Conservation (phyloP, 2,329 filamentous ascomycete species). For the Annulohypoxylon truncatum region DNA sequence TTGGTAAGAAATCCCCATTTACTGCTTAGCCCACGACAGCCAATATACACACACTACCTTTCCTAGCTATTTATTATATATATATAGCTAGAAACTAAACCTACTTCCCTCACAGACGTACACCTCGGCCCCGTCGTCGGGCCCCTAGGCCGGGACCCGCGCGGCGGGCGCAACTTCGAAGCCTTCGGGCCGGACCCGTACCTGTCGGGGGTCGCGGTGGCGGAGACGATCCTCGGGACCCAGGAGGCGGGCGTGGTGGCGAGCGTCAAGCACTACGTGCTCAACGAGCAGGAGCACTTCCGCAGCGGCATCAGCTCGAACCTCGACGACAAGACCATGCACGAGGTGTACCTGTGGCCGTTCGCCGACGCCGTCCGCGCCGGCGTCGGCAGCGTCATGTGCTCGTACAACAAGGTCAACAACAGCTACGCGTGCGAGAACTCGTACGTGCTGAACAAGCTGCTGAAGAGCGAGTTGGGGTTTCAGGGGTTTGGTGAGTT, state of each 20-base stretch:
- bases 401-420: slow-evolving; percentile 81
- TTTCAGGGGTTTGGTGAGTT: slow-evolving; percentile 80
- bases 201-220: slow-evolving; percentile 76
- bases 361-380: slow-evolving; percentile 78
- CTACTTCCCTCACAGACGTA: slow-evolving; percentile 61
- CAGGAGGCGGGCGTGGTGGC: slow-evolving; percentile 83
- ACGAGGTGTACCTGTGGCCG: slow-evolving; percentile 82
- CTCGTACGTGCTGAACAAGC: slow-evolving; percentile 76
- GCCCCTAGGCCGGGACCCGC: slow-evolving; percentile 73
- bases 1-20: slow-evolving; percentile 50
- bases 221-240: slow-evolving; percentile 79
- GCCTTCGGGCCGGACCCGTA: slow-evolving; percentile 78
- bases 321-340: slow-evolving; percentile 77
- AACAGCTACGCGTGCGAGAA: slow-evolving; percentile 84
- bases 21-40: neutral
- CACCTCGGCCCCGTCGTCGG: slow-evolving; percentile 71
- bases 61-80: neutral
- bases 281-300: slow-evolving; percentile 69
- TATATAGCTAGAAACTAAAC: neutral
- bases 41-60: neutral
- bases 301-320: slow-evolving; percentile 57
- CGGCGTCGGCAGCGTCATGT: slow-evolving; percentile 72
- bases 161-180: slow-evolving; percentile 79
- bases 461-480: slow-evolving; percentile 81
- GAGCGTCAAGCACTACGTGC: slow-evolving; percentile 78